Base-by-base conservation (phyloP, 495 filamentous ascomycete species). In the Immersiella caudata region DNA sequence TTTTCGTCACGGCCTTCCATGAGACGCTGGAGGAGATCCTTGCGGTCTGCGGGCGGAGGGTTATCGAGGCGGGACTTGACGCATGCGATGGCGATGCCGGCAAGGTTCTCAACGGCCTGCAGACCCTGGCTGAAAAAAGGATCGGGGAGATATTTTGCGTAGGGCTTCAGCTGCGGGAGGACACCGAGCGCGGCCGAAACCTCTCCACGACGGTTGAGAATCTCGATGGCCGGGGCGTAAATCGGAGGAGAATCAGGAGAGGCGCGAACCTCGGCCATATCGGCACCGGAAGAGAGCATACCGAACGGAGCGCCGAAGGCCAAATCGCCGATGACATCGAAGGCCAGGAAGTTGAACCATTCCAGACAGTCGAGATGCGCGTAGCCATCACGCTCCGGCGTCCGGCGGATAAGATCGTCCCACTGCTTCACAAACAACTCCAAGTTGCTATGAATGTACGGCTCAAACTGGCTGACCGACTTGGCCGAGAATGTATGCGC, bases 301-400 rank as follows among this genome's bases (percentile, higher is more conserved):
- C 85, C 85, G 71, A 87, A 87, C 0, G 85, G 83, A 1, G 80
- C 75, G 18, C 85, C 85, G 26, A 87, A 87, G 22, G 85, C 84
- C 20, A 92, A 80, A 72, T 93, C 90, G 6, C 93, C 93, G 69
- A 97, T 97, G 62, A 95, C 92, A 71, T 97, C 93, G 70, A 97
- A 97, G 51, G 93, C 93, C 11, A 96, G 85, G 76, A 91, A 96
- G 79, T 97, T 97, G 85, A 94, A 95, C 93, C 93, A 97, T 74
- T 93, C 85, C 27, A 97, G 84, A 57, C 88, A 90, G 73, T 96
- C 93, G 55, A 96, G 78, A 64, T 87, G 82, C 67, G 86, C 84
- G 1, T 78, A 74, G 26, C 76, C 73, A 24, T 77, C 71, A 0
- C 56, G 66, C 18, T 68, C 67, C 22, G 50, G 59, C 7, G 76